A percentile compares a stretch with the other conserved stretches of the same genome.
These are phyloP conservation scores for Imleria badia DNA, from an alignment of 768 basidiomycete genomes.

Conservation along the genomic window DNA sequence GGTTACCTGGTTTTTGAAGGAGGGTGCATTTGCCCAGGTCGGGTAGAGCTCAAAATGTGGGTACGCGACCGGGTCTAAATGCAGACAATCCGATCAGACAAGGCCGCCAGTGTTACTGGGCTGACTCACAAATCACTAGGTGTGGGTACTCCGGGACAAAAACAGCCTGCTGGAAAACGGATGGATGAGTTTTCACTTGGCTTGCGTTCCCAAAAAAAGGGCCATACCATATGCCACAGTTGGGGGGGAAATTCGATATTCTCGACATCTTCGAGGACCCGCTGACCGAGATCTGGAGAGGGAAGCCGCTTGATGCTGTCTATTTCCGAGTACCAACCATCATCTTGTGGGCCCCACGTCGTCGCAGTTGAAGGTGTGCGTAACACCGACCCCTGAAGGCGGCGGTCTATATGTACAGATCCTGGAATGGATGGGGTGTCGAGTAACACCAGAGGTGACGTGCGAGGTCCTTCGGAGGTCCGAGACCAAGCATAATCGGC, in stretches of 20 bases:
- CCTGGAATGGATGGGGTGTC: slow-evolving; percentile 39
- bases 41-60: slow-evolving; percentile 38
- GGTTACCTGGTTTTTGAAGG: not conserved
- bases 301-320: slow-evolving; percentile 41
- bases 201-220: slow-evolving; percentile 1
- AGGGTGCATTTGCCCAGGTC: not conserved
- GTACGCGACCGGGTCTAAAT: slow-evolving; percentile 24
- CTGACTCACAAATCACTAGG: slow-evolving; percentile 30
- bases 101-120: not conserved
- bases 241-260: slow-evolving; percentile 25
- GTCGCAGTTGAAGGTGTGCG: slow-evolving; percentile 46
- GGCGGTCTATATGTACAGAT: slow-evolving; percentile 58
- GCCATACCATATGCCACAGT: slow-evolving; percentile 15
- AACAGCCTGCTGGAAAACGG: not conserved
- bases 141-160: slow-evolving; percentile 22
- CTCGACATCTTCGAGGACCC: slow-evolving; percentile 56
- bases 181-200: not conserved
- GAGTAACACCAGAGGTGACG: slow-evolving; percentile 40
- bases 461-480: slow-evolving; percentile 64
- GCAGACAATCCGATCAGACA: slow-evolving; percentile 2
- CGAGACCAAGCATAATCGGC: slow-evolving; percentile 72
- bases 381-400: slow-evolving; percentile 55
- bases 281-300: slow-evolving; percentile 58
- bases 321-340: slow-evolving; percentile 35
- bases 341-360: slow-evolving; percentile 55